Base-by-base conservation (phyloP, 2,329 filamentous ascomycete species). In the Xylariaceae sp. region DNA sequence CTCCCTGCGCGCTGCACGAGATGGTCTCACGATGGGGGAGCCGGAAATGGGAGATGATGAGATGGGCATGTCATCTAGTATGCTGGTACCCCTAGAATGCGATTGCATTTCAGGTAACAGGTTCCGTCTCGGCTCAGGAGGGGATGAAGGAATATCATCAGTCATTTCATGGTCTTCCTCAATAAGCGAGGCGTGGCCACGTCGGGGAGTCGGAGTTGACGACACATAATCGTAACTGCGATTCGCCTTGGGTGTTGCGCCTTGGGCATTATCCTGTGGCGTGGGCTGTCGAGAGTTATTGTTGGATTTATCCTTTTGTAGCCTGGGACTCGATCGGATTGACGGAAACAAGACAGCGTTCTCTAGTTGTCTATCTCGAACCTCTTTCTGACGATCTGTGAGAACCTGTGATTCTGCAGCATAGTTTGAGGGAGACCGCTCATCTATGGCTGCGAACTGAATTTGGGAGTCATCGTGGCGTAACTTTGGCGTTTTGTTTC, bases 381-480 rank as follows among this genome's bases (percentile, higher is more conserved):
- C 81, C 57, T 95, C 88, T 57, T 77, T 84, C 62, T 95, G 89
- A 35, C 82, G 79, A 27, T 91, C 86, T 0, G 89, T 95, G 39
- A 95, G 69, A 16, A 83, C 67, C 55, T 93, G 88, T 1, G 86
- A 88, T 45, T 88, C 83, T 2, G 75, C 60, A 1, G 64, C 67
- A 12, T 68, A 65, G 4, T 73, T 67, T 3, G 75, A 64, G 2
- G 67, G 68, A 0, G 74, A 71, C 0, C 83, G 80, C 11, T 82
- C 80, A 22, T 79, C 76, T 37, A 92, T 84, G 0, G 80, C 69
- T 3, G 84, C 80, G 58, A 93, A 93, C 35, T 87, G 76, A 21
- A 94, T 76, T 58, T 94, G 89, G 1, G 88, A 94, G 64, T 94
- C 79, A 50, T 95, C 80, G 55, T 95, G 89, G 25, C 86, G 80